Conservation (phyloP, 352 stramenopile species). For the Globisporangium apiculatum region DNA sequence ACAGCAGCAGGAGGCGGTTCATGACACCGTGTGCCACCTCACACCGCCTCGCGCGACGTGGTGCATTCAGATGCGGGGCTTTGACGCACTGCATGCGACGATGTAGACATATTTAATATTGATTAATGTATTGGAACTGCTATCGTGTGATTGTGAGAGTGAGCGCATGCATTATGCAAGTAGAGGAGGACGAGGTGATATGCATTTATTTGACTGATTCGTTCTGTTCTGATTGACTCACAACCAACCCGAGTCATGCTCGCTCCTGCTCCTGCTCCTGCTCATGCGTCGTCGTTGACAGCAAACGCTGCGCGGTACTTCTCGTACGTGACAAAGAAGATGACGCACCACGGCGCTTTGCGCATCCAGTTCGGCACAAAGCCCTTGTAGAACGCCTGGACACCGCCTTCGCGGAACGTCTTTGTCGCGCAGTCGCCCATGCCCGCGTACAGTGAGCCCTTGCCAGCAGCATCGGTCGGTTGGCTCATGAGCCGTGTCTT, state of each 20-base stretch:
- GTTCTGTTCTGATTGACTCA: no score
- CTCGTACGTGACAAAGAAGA: conserved; percentile 87
- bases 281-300: conserved; percentile 8
- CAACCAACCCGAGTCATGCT: no score
- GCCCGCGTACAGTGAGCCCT: conserved; percentile 53
- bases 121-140: no score
- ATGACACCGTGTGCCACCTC: conserved; percentile 40
- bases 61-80: conserved; percentile 79
- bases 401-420: conserved; percentile 62
- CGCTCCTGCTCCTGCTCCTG: no score
- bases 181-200: no score
- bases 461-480: conserved; percentile 43
- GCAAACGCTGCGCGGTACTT: conserved; percentile 50
- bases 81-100: conserved; percentile 36
- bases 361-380: conserved; percentile 87
- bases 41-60: conserved; percentile 73
- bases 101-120: no score
- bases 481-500: conserved; percentile 84
- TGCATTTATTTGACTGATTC: no score
- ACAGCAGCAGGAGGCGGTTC: conserved; percentile 11
- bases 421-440: conserved; percentile 67
- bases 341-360: conserved; percentile 79
- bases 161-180: no score
- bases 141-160: no score
- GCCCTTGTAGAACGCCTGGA: conserved; percentile 74